phyloP scores from a whole-genome alignment of 176 grass and related monocot species.

The Carex littledalei region DNA sequence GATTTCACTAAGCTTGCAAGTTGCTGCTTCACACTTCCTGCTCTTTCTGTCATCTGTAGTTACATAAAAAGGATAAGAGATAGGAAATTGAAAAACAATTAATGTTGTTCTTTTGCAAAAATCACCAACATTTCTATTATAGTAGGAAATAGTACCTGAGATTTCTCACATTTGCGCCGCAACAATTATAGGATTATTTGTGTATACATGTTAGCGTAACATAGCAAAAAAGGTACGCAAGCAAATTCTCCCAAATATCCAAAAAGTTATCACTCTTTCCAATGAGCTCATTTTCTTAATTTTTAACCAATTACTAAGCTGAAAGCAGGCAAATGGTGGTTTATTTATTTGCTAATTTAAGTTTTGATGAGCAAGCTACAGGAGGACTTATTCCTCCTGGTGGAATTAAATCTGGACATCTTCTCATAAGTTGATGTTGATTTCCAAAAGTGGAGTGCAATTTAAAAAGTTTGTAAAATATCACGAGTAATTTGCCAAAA shows the following conservation, averaged over 20 bases:
- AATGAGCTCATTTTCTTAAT: background rate
- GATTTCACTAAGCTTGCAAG: constrained; percentile 44
- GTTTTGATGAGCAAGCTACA: background rate
- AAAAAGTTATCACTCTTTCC: background rate
- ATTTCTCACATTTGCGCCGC: background rate
- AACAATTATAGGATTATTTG: background rate
- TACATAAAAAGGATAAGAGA: background rate
- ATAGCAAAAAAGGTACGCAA: background rate
- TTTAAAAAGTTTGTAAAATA: background rate
- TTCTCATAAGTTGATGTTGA: background rate
- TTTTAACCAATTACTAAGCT: background rate
- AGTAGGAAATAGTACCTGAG: constrained; percentile 4
- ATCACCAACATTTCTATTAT: background rate
- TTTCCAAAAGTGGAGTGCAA: background rate
- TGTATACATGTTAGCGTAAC: constrained; percentile 1
- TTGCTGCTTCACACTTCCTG: constrained; percentile 83
- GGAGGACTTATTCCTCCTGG: background rate
- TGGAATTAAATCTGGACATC: background rate
- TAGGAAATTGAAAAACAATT: background rate
- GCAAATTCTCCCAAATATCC: background rate
- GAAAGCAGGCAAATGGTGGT: background rate
- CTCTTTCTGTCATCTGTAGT: constrained; percentile 19
- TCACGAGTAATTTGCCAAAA: background rate
- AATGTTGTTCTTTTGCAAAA: background rate
- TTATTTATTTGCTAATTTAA: background rate